phyloP scores from a whole-genome alignment of 176 grass and related monocot genomes.

The Areca catechu region DNA sequence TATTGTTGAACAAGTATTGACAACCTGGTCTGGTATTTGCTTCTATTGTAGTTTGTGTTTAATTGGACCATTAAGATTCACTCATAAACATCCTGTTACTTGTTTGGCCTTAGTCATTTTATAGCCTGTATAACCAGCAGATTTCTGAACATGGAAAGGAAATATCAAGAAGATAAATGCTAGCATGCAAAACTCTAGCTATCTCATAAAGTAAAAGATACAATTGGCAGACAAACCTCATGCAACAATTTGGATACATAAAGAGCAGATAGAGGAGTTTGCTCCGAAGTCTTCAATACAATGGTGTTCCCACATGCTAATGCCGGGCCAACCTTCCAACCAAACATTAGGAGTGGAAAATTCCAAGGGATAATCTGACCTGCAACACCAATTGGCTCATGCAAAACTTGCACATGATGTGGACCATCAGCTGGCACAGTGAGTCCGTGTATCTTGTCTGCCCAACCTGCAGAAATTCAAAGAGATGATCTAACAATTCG shows the following conservation, averaged over 20 bases:
- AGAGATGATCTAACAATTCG: constrained; percentile 2
- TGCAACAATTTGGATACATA: constrained; percentile 53
- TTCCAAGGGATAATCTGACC: constrained; percentile 96
- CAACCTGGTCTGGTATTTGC: too few relatives aligned
- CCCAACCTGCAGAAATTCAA: constrained; percentile 36
- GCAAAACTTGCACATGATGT: constrained; percentile 65
- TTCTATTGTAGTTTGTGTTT: too few relatives aligned
- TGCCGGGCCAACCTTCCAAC: constrained; percentile 85
- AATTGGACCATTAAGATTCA: too few relatives aligned
- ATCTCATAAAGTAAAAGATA: too few relatives aligned
- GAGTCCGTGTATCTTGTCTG: constrained; percentile 90
- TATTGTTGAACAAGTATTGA: too few relatives aligned
- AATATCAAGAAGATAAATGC: background rate
- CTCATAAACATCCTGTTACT: too few relatives aligned
- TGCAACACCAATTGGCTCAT: constrained; percentile 74
- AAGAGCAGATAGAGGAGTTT: constrained; percentile 84
- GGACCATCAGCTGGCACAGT: constrained; percentile 65
- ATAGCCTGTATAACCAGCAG: too few relatives aligned
- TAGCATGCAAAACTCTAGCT: too few relatives aligned
- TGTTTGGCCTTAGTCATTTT: too few relatives aligned
- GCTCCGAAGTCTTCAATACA: constrained; percentile 83
- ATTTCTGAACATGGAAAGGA: too few relatives aligned
- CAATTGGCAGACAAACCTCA: constrained; percentile 37
- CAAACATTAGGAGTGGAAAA: constrained; percentile 84
- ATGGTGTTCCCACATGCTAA: constrained; percentile 82